phyloP scores from a whole-genome alignment of 257 asterid species.

The Capsicum pubescens region DNA sequence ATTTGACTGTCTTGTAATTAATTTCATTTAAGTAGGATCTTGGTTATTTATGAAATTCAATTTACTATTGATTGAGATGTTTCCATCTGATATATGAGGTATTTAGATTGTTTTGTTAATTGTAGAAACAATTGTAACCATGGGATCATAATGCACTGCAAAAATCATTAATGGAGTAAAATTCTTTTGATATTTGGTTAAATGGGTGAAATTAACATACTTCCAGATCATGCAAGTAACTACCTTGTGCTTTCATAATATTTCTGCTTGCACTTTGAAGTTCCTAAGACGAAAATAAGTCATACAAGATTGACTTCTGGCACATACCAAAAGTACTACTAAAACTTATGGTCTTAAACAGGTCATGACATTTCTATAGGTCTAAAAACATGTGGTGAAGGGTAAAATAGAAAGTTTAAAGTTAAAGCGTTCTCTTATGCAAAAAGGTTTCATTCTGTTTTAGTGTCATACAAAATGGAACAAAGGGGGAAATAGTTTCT shows the following conservation, averaged over 20 bases:
- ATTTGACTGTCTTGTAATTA: not conserved
- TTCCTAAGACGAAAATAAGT: not conserved
- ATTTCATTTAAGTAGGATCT: not conserved
- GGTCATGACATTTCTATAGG: not conserved
- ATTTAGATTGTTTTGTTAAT: not conserved
- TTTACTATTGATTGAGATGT: not conserved
- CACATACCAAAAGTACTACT: not conserved
- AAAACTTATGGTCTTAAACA: too few relatives aligned
- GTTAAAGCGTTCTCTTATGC: not conserved
- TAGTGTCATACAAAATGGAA: not conserved
- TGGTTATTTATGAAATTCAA: not conserved
- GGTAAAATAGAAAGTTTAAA: too few relatives aligned
- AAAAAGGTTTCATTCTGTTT: not conserved
- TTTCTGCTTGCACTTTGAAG: not conserved
- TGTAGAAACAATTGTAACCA: not conserved
- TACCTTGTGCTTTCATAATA: not conserved
- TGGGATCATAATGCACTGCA: not conserved
- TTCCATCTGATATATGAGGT: not conserved
- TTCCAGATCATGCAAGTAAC: not conserved
- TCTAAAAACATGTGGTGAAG: not conserved
- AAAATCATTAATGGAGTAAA: not conserved
- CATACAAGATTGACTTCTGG: not conserved
- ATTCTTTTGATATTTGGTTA: constrained; percentile 13
- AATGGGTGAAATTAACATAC: not conserved
- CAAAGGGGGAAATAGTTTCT: not conserved